Evolutionary conservation across 1,139 yeast genomes (phyloP), one percentile per base, ranked within the genome.

Genomic region (Sugiyamaella xylanicola): DNA sequence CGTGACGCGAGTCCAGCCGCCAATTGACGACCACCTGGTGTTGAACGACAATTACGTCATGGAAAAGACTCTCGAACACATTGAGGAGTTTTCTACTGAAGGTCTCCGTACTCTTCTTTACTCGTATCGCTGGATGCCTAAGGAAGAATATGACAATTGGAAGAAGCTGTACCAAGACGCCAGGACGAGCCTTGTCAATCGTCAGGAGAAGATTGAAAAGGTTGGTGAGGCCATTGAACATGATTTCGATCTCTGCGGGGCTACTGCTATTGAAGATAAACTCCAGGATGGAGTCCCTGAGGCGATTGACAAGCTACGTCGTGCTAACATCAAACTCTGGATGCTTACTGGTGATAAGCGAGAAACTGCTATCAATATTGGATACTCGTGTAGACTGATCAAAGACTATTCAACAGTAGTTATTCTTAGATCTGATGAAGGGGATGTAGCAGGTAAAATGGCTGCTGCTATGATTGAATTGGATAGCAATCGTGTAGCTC

Each of bases 341-440:
- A 93, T 93, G 97, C 77, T 93, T 57, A 93, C 99, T 0, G 99
- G 99, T 53, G 99, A 93, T 68, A 93, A 93, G 68, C 78, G 97
- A 58, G 99, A 95, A 71, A 95, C 99, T 0, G 99, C 99, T 1
- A 91, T 93, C 58, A 93, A 91, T 67, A 93, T 95, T 70, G 99
- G 99, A 0, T 89, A 92, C 67, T 87, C 98, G 3, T 95, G 99
- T 71, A 85, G 92, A 36, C 76, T 95, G 58, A 92, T 95, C 64
- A 89, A 92, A 67, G 99, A 93, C 66, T 95, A 87, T 68, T 90
- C 97, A 0, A 87, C 96, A 0, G 88, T 92, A 5, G 84, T 92
- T n/a, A 75, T 91, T 11, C 75, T 95, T 50, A 80, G 87, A 3
- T 78, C 79, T 8, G 87, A 84, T 48, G 77, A 74, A 51, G 75